Evolutionary conservation across 2,329 filamentous ascomycete genomes (phyloP).

Genomic region (Geoglossum cookeanum): DNA sequence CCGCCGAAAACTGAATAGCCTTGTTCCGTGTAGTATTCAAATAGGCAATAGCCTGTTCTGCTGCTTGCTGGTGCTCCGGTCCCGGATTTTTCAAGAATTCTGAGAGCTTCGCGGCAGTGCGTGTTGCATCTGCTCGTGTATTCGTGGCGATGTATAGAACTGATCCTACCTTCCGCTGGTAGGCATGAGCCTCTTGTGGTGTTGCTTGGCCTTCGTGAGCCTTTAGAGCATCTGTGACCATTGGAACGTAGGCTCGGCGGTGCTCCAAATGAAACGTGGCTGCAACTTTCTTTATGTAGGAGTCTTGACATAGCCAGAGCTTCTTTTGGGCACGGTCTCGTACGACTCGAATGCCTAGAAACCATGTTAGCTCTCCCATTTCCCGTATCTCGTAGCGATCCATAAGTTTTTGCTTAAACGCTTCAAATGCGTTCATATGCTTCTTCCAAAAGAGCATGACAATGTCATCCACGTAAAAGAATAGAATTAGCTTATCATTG

Average conservation of each 20-base stretch:
- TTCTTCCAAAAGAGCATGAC: slow-evolving; percentile 9
- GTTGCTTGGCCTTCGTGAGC: slow-evolving; percentile 14
- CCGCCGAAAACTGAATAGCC: neutral
- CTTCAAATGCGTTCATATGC: slow-evolving; percentile 11
- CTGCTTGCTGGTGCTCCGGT: slow-evolving; percentile 2
- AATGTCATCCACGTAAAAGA: slow-evolving; percentile 16
- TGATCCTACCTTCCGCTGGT: slow-evolving; percentile 8
- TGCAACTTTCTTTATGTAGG: slow-evolving; percentile 12
- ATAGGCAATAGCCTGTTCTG: slow-evolving; percentile 5
- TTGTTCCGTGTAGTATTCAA: slow-evolving; percentile 3
- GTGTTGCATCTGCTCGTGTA: slow-evolving; percentile 9
- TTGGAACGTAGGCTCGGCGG: slow-evolving; percentile 5
- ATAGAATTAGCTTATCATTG: slow-evolving; percentile 7
- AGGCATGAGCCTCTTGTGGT: slow-evolving; percentile 13
- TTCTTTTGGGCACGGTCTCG: slow-evolving; percentile 6
- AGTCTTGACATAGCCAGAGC: slow-evolving; percentile 10
- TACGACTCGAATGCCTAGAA: slow-evolving; percentile 13
- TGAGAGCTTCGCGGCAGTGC: neutral
- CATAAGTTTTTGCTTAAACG: slow-evolving; percentile 5
- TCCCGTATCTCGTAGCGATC: slow-evolving; percentile 14
- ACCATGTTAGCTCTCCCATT: slow-evolving; percentile 11
- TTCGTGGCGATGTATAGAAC: slow-evolving; percentile 3
- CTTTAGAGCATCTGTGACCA: slow-evolving; percentile 16
- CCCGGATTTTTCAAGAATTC: slow-evolving; percentile 4
- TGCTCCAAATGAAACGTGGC: slow-evolving; percentile 8